Conservation (phyloP, 2,329 filamentous ascomycete genomes). For the Nemania serpens region DNA sequence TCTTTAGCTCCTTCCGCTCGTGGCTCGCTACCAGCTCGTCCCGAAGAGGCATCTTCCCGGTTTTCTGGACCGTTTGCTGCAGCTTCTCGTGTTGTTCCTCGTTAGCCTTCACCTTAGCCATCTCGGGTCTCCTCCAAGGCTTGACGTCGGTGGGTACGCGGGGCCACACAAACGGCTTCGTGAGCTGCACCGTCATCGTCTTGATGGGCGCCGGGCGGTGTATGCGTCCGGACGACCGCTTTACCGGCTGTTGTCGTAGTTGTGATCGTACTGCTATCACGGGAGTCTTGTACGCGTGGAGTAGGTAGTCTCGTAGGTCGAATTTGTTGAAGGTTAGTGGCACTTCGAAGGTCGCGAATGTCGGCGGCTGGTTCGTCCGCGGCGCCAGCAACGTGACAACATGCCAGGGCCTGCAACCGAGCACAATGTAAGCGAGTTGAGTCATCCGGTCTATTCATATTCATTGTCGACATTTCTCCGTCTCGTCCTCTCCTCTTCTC, state of each 20-base stretch:
- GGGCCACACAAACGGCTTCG: conserved; percentile 87
- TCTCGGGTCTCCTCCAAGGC: conserved; percentile 66
- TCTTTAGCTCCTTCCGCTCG: conserved; percentile 47
- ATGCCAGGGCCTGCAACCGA: conserved; percentile 71
- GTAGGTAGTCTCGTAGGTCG: conserved; percentile 93
- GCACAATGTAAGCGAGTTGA: background rate
- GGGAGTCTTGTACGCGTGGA: conserved; percentile 79
- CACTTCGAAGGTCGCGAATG: conserved; percentile 87
- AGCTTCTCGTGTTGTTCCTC: conserved; percentile 38
- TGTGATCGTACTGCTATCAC: conserved; percentile 76
- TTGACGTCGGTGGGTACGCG: conserved; percentile 60
- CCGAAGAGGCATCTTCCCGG: conserved; percentile 45
- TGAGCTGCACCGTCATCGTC: conserved; percentile 93
- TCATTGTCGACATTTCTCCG: background rate
- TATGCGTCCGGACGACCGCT: conserved; percentile 58
- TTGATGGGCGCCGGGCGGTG: conserved; percentile 77
- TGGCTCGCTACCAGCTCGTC: conserved; percentile 49
- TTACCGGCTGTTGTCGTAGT: conserved; percentile 69
- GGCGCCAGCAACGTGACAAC: conserved; percentile 76
- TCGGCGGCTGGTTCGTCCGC: conserved; percentile 69
- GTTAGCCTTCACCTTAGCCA: conserved; percentile 40
- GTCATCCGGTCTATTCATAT: background rate
- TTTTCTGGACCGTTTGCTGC: conserved; percentile 32
- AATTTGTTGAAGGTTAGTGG: conserved; percentile 94
- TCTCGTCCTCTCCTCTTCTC: background rate